phyloP scores from a whole-genome alignment of 1,284 basidiomycete genomes.

The Fistulinella cinereoalba region DNA sequence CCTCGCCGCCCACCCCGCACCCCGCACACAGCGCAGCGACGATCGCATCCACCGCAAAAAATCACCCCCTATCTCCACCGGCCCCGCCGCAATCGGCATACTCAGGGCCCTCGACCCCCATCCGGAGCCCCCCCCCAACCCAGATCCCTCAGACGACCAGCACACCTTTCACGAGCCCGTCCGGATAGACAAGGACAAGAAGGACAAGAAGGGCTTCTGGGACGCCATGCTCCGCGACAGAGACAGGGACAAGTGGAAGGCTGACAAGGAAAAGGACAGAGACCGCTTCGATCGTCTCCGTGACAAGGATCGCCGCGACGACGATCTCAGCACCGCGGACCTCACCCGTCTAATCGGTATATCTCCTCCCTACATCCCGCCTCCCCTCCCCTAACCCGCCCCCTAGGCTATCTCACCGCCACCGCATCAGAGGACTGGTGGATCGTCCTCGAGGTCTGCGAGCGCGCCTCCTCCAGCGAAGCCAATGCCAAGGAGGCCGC shows the following conservation, averaged over 20 bases:
- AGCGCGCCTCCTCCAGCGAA: constrained; percentile 65
- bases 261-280: constrained; percentile 28
- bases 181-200: constrained; percentile 37
- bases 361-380: constrained; percentile 2
- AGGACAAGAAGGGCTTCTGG: constrained; percentile 54
- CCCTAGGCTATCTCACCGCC: constrained; percentile 66
- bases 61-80: constrained; percentile 20
- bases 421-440: constrained; percentile 76
- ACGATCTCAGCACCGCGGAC: constrained; percentile 48
- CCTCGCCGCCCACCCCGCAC: constrained; percentile 3
- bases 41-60: constrained; percentile 33
- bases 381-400: not conserved
- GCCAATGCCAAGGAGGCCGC: constrained; percentile 70
- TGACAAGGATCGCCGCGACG: constrained; percentile 33
- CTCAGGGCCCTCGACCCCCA: constrained; percentile 57
- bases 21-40: constrained; percentile 21
- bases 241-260: constrained; percentile 33
- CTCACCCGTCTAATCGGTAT: constrained; percentile 70
- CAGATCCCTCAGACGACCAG: constrained; percentile 29
- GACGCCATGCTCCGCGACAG: constrained; percentile 38
- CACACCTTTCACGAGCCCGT: constrained; percentile 29
- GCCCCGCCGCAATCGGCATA: constrained; percentile 49
- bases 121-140: constrained; percentile 24
- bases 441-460: constrained; percentile 74
- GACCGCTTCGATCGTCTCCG: constrained; percentile 23